These are phyloP conservation scores for Fusarium chaquense DNA, from an alignment of 2,329 filamentous ascomycete genomes.

Conservation along the genomic window DNA sequence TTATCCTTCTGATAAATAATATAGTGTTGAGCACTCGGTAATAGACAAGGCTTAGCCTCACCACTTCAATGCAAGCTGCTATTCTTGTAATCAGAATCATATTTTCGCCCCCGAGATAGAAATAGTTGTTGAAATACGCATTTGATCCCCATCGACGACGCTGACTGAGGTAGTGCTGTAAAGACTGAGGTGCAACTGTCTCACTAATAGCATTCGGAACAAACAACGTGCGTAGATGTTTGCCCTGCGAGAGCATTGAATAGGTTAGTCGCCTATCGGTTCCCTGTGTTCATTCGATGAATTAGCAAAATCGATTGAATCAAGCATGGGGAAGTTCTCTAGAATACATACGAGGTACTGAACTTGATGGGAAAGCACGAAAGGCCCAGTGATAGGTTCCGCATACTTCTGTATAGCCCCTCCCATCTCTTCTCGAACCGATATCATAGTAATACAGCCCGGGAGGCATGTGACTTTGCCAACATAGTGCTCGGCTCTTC, in stretches of 20 bases:
- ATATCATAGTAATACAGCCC: background rate
- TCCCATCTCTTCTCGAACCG: background rate
- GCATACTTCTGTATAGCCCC: background rate
- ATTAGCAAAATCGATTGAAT: too few species aligned
- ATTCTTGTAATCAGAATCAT: constrained; percentile 55
- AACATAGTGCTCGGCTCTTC: background rate
- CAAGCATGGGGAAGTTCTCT: too few species aligned
- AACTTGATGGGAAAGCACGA: too few species aligned
- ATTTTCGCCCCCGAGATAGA: constrained; percentile 50
- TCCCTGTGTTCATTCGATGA: too few species aligned
- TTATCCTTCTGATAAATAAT: background rate
- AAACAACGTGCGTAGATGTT: too few species aligned
- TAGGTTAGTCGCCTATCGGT: too few species aligned
- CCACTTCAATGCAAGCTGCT: constrained; percentile 48
- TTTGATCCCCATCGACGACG: constrained; percentile 52
- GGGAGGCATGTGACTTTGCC: background rate
- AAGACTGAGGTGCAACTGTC: constrained; percentile 50
- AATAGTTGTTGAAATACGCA: constrained; percentile 54
- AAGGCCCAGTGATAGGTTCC: background rate
- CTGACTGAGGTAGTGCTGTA: constrained; percentile 51
- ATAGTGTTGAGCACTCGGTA: constrained; percentile 44
- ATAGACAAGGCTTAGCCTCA: constrained; percentile 50
- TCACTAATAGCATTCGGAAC: too few species aligned
- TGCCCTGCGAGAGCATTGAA: too few species aligned
- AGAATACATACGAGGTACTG: too few species aligned